A percentile compares a stretch with the other conserved stretches of the same genome.
phyloP scores from a whole-genome alignment of 1,284 basidiomycete genomes.

The Puccinia coronata region DNA sequence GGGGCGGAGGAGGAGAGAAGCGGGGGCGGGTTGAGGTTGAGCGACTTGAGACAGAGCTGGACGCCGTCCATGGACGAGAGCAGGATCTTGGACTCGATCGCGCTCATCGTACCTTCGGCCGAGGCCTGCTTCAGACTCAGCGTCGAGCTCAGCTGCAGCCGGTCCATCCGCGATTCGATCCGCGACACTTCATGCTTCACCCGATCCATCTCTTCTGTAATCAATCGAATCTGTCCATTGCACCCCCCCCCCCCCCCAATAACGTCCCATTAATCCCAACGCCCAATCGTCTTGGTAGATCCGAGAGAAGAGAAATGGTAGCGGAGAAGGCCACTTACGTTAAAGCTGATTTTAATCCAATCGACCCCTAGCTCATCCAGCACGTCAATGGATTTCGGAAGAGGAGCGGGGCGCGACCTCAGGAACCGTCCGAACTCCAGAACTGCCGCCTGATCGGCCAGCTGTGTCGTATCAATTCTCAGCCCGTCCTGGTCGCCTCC shows the following conservation, averaged over 20 bases:
- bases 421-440: constrained; percentile 33
- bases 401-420: not conserved
- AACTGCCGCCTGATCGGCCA: constrained; percentile 6
- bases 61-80: not conserved
- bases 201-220: constrained; percentile 20
- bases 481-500: not conserved
- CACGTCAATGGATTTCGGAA: constrained; percentile 20
- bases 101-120: not conserved
- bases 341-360: constrained; percentile 6
- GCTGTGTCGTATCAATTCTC: constrained; percentile 9
- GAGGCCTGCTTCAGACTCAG: not conserved
- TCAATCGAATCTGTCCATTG: constrained; percentile 34
- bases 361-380: constrained; percentile 3
- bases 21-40: not conserved
- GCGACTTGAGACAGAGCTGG: constrained; percentile 23
- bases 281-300: too few species aligned
- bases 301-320: constrained; percentile 1
- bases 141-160: constrained; percentile 7
- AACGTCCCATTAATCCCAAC: not conserved
- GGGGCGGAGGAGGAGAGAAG: too few species aligned
- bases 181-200: not conserved
- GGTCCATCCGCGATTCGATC: not conserved
- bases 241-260: too few species aligned
- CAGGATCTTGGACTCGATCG: constrained; percentile 13
- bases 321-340: not conserved